Conservation (phyloP, 106 monocot species). For the Platanthera guangdongensis region DNA sequence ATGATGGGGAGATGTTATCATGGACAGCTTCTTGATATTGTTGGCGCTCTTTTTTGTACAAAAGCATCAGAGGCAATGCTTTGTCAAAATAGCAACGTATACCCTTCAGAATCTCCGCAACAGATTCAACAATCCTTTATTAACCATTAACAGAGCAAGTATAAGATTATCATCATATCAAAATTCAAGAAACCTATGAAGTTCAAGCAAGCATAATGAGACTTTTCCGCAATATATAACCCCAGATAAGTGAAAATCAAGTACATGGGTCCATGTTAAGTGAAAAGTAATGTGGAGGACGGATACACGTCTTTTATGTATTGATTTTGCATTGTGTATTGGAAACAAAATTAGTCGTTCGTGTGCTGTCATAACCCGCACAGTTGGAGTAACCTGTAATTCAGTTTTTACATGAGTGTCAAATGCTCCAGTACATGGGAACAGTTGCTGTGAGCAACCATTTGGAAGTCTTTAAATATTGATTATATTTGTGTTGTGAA, state of each 20-base stretch:
- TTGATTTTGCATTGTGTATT: too few species aligned
- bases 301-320: too few species aligned
- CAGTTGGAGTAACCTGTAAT: too few species aligned
- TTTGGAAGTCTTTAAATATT: too few species aligned
- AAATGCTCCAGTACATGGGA: too few species aligned
- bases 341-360: too few species aligned
- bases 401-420: too few species aligned
- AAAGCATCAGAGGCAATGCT: conserved; percentile 70
- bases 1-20: conserved; percentile 73
- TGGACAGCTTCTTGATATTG: conserved; percentile 68
- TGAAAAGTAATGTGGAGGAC: not conserved
- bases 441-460: too few species aligned
- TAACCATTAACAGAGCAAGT: not conserved
- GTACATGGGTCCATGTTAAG: not conserved
- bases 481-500: too few species aligned
- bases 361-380: too few species aligned
- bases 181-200: not conserved
- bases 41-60: conserved; percentile 84
- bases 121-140: conserved; percentile 69
- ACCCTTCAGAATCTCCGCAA: conserved; percentile 81
- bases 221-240: not conserved
- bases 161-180: not conserved
- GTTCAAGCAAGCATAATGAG: not conserved
- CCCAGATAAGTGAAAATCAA: not conserved
- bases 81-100: conserved; percentile 92